Conservation (phyloP, 257 asterid genomes). For the Jaltomata sinuosa region DNA sequence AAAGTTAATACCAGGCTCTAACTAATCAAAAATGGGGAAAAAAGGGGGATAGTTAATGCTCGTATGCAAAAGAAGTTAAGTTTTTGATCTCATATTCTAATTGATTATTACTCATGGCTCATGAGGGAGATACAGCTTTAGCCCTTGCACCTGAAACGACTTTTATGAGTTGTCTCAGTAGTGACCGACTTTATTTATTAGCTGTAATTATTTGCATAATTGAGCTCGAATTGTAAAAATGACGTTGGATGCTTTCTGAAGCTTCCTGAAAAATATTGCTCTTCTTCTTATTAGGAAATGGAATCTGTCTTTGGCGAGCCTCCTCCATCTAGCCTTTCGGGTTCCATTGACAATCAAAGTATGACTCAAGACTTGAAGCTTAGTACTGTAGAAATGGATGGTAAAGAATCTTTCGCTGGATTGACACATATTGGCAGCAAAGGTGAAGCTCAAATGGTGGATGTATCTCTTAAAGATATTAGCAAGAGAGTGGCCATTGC, state of each 20-base stretch:
- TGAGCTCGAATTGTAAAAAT: not conserved
- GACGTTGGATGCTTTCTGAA: not conserved
- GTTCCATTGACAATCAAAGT: slow-evolving; percentile 29
- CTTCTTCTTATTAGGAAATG: slow-evolving; percentile 54
- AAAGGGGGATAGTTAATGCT: not conserved
- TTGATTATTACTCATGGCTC: not conserved
- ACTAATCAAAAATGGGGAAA: not conserved
- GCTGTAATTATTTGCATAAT: not conserved
- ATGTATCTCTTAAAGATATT: slow-evolving; percentile 53
- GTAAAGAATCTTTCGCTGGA: slow-evolving; percentile 13
- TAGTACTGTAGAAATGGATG: not conserved
- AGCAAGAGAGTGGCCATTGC: slow-evolving; percentile 67
- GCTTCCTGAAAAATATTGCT: not conserved
- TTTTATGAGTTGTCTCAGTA: too few species aligned
- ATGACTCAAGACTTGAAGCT: slow-evolving; percentile 22
- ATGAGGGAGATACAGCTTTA: not conserved
- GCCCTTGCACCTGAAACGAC: too few species aligned
- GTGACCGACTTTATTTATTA: too few species aligned
- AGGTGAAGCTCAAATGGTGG: slow-evolving; percentile 86
- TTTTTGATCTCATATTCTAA: not conserved
- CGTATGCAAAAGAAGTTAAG: not conserved
- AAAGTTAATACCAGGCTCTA: not conserved
- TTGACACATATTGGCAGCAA: slow-evolving; percentile 52
- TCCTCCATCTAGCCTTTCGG: slow-evolving; percentile 42
- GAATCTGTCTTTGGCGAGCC: slow-evolving; percentile 77